Evolutionary conservation across 768 basidiomycete genomes (phyloP).

Genomic region (Tulasnella sp.): DNA sequence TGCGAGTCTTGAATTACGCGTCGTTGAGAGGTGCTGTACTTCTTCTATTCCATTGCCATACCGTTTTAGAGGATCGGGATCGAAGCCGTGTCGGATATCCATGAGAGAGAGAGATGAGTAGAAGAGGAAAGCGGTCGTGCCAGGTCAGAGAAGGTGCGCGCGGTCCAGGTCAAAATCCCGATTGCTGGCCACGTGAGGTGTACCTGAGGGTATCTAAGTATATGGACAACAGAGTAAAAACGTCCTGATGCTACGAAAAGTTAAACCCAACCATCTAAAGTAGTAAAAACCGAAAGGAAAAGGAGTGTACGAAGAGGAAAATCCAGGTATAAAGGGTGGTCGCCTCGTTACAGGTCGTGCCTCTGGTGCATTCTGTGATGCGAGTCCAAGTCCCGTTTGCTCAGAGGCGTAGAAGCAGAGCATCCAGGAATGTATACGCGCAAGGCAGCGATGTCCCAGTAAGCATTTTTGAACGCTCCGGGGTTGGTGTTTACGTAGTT

Average conservation of each 20-base stretch:
- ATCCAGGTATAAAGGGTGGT: too few relatives aligned
- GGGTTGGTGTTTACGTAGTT: slow-evolving; percentile 33
- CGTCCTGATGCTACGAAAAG: background rate
- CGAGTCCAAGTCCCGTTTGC: background rate
- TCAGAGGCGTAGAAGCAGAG: background rate
- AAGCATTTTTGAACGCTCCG: slow-evolving; percentile 29
- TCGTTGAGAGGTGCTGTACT: background rate
- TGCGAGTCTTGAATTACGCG: background rate
- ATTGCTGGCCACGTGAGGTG: background rate
- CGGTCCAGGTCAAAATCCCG: slow-evolving; percentile 5
- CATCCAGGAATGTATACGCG: slow-evolving; percentile 26
- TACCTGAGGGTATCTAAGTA: background rate
- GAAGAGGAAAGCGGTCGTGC: background rate
- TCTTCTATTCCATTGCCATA: background rate
- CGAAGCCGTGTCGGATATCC: background rate
- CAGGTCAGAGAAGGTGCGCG: background rate
- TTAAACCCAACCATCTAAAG: background rate
- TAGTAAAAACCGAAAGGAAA: background rate
- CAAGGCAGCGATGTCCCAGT: slow-evolving; percentile 31
- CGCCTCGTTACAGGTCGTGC: background rate
- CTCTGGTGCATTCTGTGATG: background rate
- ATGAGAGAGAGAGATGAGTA: background rate
- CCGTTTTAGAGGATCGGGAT: background rate
- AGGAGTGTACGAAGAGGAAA: too few relatives aligned
- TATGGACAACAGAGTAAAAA: background rate